Evolutionary conservation across 495 filamentous ascomycete species (phyloP).

Genomic region (Thermothielavioides terrestris): DNA sequence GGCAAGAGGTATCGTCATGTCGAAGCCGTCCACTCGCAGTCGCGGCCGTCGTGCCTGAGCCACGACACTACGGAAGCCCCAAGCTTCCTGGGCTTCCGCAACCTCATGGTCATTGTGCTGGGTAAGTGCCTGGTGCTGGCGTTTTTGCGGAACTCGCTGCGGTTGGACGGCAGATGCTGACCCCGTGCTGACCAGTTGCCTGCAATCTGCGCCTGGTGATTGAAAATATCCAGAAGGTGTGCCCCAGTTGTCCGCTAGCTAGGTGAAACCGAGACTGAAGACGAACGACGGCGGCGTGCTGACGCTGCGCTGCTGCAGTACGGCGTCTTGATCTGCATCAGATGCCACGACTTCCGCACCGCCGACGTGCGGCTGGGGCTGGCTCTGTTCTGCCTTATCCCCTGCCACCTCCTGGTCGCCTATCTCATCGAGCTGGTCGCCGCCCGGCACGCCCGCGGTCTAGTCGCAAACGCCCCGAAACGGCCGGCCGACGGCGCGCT

Average conservation of each 20-base stretch:
- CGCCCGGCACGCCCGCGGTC: constrained; percentile 61
- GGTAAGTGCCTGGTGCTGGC: constrained; percentile 40
- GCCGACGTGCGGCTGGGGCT: constrained; percentile 69
- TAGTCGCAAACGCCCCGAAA: constrained; percentile 52
- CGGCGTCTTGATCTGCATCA: constrained; percentile 85
- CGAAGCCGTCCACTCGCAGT: constrained; percentile 67
- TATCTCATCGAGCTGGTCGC: constrained; percentile 80
- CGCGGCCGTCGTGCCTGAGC: constrained; percentile 72
- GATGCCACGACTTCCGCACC: constrained; percentile 77
- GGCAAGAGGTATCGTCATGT: constrained; percentile 75
- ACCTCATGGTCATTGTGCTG: constrained; percentile 90
- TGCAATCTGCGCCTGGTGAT: constrained; percentile 89
- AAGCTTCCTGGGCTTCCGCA: constrained; percentile 88
- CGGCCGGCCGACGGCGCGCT: constrained; percentile 39
- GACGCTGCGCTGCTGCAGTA: constrained; percentile 49
- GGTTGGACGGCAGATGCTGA: too few species aligned
- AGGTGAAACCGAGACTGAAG: too few species aligned
- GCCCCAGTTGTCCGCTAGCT: too few species aligned
- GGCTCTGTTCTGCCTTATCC: constrained; percentile 73
- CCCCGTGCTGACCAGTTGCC: constrained; percentile 51
- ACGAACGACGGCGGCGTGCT: too few species aligned
- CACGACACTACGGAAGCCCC: constrained; percentile 64
- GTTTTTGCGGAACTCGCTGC: too few species aligned
- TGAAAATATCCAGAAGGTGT: constrained; percentile 92
- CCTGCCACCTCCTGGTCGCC: constrained; percentile 80